These are phyloP conservation scores for Geosmithia putterillii DNA, from an alignment of 2,329 filamentous ascomycete genomes.

Conservation along the genomic window DNA sequence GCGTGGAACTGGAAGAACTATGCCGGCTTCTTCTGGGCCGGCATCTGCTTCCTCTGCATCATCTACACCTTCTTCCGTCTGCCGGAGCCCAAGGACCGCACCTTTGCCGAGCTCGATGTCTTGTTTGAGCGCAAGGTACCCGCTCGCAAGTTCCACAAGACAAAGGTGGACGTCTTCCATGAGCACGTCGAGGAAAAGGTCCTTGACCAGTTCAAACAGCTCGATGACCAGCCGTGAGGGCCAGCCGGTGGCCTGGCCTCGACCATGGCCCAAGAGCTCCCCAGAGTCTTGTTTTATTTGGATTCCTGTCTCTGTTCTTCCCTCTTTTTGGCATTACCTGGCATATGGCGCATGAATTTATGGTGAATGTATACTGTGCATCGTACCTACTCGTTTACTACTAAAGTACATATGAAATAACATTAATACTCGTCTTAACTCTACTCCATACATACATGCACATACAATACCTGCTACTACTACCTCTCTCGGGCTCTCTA, in stretches of 20 bases:
- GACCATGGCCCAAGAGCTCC: neutral
- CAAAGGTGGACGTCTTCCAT: conserved; percentile 43
- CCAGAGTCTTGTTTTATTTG: neutral
- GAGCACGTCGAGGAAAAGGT: conserved; percentile 34
- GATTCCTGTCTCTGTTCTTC: neutral
- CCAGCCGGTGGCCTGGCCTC: neutral
- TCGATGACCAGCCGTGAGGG: conserved; percentile 4
- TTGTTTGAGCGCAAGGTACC: conserved; percentile 64
- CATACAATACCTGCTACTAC: too few relatives aligned
- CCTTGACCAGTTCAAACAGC: conserved; percentile 34
- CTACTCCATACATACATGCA: neutral
- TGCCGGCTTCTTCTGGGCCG: conserved; percentile 80
- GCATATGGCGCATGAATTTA: neutral
- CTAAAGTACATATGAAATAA: too few relatives aligned
- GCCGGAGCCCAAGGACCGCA: conserved; percentile 67
- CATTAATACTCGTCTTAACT: too few relatives aligned
- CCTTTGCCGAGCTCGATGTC: conserved; percentile 77
- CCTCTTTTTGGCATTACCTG: neutral
- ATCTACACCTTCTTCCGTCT: conserved; percentile 49
- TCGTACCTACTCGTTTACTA: neutral
- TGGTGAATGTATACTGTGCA: neutral
- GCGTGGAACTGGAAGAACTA: conserved; percentile 85
- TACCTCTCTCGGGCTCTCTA: too few relatives aligned
- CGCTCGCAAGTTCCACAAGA: conserved; percentile 59
- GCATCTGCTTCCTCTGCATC: conserved; percentile 68